Evolutionary conservation across 2,329 filamentous ascomycete genomes (phyloP), one percentile per base, ranked within the genome.

Genomic region (Hypoxylon sp.): DNA sequence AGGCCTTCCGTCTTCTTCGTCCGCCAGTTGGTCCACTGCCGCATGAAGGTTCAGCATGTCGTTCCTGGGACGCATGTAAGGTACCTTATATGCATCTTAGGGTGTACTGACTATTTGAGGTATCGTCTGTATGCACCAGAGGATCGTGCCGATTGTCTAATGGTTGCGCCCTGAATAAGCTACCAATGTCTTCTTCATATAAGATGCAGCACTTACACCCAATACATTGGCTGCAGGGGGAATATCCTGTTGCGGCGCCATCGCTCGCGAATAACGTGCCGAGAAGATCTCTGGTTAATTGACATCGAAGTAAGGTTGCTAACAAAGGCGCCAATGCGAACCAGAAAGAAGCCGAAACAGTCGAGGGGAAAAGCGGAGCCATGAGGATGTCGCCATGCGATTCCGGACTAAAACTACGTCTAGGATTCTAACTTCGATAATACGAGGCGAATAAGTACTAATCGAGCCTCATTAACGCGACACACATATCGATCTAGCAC

Each of bases 1-100:
- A 90, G 76, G 2, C 88, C 88, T 38, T 89, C 86, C 0, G 87
- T 89, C 64, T 81, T 83, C 72, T 90, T 89, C 11, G 78, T 82
- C 18, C 81, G 80, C 82, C 85, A 89, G 73, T 89, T 90, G 63
- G 85, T 82, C 84, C 85, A 89, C 65, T 68, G 7, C 7, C 8
- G 30, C 11, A 33, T 33, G 9, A 33, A 33, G 14, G 14, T 11
- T 33, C 9, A 33, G 30, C 14, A 32, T 11, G 2, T 32, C 28
- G 5, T 12, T 33, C 3, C 11, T 33, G 30, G 14, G 9, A 33
- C 30, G n/a, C 28, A 30, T 30, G 5, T 2, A 11, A 32, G 12
- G 30, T 4, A 4, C 12, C 12, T 11, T 33, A 30, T 12, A 33
- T 11, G 11, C 12, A 51, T 36, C 28, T 45, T 16, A 28, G 24